phyloP scores from a whole-genome alignment of 306 rosid genomes.

The Begonia peltatifolia region DNA sequence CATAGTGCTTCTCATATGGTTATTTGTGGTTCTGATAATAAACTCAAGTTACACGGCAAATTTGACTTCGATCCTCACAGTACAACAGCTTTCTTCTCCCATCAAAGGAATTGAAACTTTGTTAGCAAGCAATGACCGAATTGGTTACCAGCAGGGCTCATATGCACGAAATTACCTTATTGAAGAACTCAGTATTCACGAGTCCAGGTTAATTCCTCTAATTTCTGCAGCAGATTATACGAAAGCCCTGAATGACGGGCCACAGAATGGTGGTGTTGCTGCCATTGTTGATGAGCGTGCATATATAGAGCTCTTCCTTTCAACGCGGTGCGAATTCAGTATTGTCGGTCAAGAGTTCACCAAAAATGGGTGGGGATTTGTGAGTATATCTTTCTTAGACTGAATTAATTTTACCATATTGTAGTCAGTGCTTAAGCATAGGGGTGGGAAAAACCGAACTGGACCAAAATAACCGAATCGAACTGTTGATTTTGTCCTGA shows the following conservation, averaged over 20 bases:
- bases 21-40: constrained; percentile 85
- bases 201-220: constrained; percentile 65
- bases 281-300: constrained; percentile 81
- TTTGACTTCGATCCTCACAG: constrained; percentile 94
- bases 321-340: constrained; percentile 58
- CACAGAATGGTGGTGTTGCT: constrained; percentile 58
- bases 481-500: no score
- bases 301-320: constrained; percentile 70
- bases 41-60: constrained; percentile 96
- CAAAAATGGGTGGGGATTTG: constrained; percentile 95
- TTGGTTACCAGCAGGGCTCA: constrained; percentile 70
- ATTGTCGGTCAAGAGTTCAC: constrained; percentile 87
- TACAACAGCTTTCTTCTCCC: constrained; percentile 63
- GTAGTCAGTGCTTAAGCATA: no score
- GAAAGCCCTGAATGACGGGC: constrained; percentile 55
- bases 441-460: no score
- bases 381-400: constrained; percentile 29
- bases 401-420: no score
- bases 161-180: constrained; percentile 41
- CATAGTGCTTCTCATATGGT: constrained; percentile 67
- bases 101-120: constrained; percentile 73
- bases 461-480: no score
- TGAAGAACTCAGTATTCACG: constrained; percentile 39
- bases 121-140: constrained; percentile 36
- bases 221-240: constrained; percentile 38